These are phyloP conservation scores for Rhizopogon vinicolor DNA, from an alignment of 768 basidiomycete species.

Conservation along the genomic window DNA sequence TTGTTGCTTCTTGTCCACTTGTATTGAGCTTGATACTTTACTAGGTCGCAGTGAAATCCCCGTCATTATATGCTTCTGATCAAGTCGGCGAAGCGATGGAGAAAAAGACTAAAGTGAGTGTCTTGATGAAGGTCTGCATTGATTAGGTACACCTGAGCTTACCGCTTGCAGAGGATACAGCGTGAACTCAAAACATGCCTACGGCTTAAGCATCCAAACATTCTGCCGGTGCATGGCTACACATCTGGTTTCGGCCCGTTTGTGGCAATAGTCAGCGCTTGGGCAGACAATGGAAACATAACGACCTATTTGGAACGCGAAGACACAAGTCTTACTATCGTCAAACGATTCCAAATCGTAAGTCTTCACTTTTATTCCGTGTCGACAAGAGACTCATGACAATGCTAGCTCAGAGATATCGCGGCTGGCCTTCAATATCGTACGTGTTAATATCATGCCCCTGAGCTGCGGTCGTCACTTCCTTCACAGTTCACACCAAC, in stretches of 20 bases:
- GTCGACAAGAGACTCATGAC: too few species aligned
- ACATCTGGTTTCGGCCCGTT: slow-evolving; percentile 15
- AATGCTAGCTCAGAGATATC: too few species aligned
- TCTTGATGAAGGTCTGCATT: neutral
- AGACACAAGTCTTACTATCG: neutral
- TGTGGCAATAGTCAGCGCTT: slow-evolving; percentile 16
- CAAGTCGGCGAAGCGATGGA: neutral
- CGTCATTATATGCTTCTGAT: neutral
- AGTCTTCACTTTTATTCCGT: neutral
- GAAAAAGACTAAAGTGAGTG: too few species aligned
- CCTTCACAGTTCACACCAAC: too few species aligned
- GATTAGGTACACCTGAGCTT: neutral
- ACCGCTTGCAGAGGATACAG: slow-evolving; percentile 8
- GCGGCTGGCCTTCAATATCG: too few species aligned
- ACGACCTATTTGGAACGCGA: slow-evolving; percentile 10
- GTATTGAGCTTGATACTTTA: too few species aligned
- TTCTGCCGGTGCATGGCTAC: slow-evolving; percentile 15
- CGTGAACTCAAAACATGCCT: slow-evolving; percentile 18
- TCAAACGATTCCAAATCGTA: slow-evolving; percentile 13
- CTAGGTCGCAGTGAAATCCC: too few species aligned
- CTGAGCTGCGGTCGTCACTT: too few species aligned
- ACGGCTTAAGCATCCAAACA: slow-evolving; percentile 13
- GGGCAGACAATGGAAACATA: slow-evolving; percentile 13
- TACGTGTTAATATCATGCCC: too few species aligned
- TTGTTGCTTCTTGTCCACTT: too few species aligned